Evolutionary conservation across 306 rosid species (phyloP).

Genomic region (Castanea crenata): DNA sequence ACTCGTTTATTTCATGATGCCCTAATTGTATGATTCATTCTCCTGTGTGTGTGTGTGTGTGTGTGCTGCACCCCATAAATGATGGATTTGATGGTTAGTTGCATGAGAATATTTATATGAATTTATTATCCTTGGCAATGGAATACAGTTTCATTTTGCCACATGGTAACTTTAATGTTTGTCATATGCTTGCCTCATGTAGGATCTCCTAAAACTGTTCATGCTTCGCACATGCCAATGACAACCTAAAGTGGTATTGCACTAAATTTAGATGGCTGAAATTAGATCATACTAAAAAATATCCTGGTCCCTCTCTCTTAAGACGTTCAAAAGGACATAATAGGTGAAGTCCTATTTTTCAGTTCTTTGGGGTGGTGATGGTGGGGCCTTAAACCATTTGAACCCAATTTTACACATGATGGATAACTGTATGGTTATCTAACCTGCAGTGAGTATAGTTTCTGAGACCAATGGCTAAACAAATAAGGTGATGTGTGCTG

Average conservation of each 20-base stretch:
- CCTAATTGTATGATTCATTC: conserved; percentile 45
- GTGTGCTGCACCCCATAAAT: neutral
- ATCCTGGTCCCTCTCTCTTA: neutral
- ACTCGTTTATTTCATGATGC: conserved; percentile 59
- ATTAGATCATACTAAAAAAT: neutral
- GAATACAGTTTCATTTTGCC: neutral
- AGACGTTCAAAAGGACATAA: neutral
- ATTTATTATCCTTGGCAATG: neutral
- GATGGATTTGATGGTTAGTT: conserved; percentile 2
- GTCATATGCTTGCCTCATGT: neutral
- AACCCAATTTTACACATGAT: too few relatives aligned
- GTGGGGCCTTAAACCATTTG: too few relatives aligned
- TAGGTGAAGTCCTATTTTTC: neutral
- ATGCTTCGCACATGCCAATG: neutral
- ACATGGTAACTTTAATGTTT: neutral
- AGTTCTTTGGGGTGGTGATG: neutral
- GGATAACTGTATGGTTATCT: too few relatives aligned
- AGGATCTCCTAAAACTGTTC: neutral
- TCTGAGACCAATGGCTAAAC: neutral
- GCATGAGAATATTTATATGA: conserved; percentile 5
- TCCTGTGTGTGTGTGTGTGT: conserved; percentile 8
- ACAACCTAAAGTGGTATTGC: neutral
- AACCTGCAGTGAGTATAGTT: too few relatives aligned
- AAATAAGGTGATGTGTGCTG: neutral
- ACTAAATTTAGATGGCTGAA: neutral